Conservation (phyloP, 768 basidiomycete genomes). For the Pholiota molesta region DNA sequence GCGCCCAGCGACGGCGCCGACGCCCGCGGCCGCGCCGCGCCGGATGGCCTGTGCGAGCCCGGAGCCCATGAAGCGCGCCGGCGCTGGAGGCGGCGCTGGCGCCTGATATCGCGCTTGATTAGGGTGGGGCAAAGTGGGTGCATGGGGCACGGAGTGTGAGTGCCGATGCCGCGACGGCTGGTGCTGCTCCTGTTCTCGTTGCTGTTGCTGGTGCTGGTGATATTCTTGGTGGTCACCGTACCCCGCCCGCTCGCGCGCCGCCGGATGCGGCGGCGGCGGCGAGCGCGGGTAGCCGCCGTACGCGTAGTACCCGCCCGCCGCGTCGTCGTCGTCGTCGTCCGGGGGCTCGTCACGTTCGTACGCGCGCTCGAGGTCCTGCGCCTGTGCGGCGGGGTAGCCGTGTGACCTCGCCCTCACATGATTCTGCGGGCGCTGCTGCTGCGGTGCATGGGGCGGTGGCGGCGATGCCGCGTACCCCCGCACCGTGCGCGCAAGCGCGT, state of each 20-base stretch:
- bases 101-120: conserved; percentile 5
- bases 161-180: too few species aligned
- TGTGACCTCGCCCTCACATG: too few species aligned
- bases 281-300: conserved; percentile 12
- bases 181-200: too few species aligned
- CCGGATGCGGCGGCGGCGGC: conserved; percentile 10
- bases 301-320: conserved; percentile 9
- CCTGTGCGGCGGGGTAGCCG: too few species aligned
- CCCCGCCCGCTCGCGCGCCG: not conserved
- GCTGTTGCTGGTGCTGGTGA: too few species aligned
- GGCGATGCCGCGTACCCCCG: too few species aligned
- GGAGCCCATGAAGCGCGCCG: conserved; percentile 12
- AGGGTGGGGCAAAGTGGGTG: not conserved
- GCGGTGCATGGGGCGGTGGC: too few species aligned
- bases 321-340: not conserved
- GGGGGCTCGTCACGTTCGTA: not conserved
- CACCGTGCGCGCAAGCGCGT: conserved; percentile 54
- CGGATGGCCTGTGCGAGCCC: conserved; percentile 27
- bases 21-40: conserved; percentile 13
- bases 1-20: not conserved
- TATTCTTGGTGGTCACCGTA: too few species aligned
- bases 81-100: not conserved
- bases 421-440: too few species aligned
- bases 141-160: not conserved
- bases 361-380: conserved; percentile 28